These are phyloP conservation scores for Mycocentrospora acerina DNA, from an alignment of 2,329 filamentous ascomycete genomes.

Conservation along the genomic window DNA sequence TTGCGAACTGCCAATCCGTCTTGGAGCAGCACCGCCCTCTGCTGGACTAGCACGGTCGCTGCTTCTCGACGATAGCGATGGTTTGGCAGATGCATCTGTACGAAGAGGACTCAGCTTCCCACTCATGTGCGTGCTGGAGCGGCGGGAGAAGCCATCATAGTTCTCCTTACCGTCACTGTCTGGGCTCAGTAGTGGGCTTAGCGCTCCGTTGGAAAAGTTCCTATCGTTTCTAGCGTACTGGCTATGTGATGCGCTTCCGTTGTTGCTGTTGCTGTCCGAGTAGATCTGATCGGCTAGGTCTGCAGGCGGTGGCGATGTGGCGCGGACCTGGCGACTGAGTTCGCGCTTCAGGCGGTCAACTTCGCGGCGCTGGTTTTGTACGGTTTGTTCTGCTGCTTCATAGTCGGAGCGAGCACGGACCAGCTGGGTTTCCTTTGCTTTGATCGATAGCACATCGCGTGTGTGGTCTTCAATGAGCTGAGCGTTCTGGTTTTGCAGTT, in stretches of 20 bases:
- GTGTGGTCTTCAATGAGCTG: conserved; percentile 97
- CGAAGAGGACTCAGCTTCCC: conserved; percentile 44
- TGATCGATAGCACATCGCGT: conserved; percentile 90
- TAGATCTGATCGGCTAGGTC: conserved; percentile 53
- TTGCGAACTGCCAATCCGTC: conserved; percentile 27
- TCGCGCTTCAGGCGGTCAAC: conserved; percentile 93
- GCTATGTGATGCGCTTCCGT: conserved; percentile 44
- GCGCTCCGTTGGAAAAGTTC: conserved; percentile 40
- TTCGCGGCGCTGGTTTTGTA: conserved; percentile 81
- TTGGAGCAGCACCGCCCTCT: conserved; percentile 19
- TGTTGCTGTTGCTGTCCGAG: conserved; percentile 57
- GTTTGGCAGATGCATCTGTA: conserved; percentile 34
- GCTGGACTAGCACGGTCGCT: conserved; percentile 37
- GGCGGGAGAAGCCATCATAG: conserved; percentile 39
- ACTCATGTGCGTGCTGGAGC: conserved; percentile 34
- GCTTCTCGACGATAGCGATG: conserved; percentile 35
- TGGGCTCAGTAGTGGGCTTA: conserved; percentile 25
- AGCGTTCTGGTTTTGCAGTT: conserved; percentile 95
- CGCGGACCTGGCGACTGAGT: conserved; percentile 57
- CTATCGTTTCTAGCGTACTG: no score
- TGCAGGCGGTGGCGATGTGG: conserved; percentile 57
- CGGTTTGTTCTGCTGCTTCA: conserved; percentile 82
- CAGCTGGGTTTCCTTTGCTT: conserved; percentile 96
- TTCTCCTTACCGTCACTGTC: conserved; percentile 53
- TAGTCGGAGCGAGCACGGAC: conserved; percentile 88